Conservation (phyloP, 192 early-diverging fungal species). For the Coemansia sp. region DNA sequence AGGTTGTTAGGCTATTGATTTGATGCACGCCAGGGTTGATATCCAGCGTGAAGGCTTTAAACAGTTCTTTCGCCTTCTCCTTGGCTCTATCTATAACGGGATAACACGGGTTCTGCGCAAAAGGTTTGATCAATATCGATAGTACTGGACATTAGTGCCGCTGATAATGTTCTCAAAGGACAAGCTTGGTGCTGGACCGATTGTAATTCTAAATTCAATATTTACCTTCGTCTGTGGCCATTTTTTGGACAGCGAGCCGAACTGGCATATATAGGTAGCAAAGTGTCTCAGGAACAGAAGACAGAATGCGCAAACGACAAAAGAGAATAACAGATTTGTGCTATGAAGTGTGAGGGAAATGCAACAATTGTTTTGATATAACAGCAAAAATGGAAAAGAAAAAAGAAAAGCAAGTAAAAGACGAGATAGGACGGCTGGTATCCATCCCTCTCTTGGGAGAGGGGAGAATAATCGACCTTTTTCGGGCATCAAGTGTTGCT, state of each 20-base stretch:
- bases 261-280: background rate
- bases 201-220: background rate
- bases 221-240: background rate
- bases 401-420: background rate
- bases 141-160: background rate
- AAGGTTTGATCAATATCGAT: background rate
- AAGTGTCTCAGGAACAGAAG: background rate
- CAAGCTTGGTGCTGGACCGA: no score
- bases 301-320: no score
- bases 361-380: background rate
- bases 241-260: background rate
- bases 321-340: background rate
- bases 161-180: background rate
- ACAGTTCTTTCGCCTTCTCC: background rate
- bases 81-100: conserved; percentile 3
- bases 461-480: no score
- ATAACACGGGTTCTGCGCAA: background rate
- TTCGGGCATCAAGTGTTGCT: background rate
- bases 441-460: no score
- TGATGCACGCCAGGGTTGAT: background rate
- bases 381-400: background rate
- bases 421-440: background rate
- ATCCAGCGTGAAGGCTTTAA: background rate
- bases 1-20: background rate
- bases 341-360: background rate